Evolutionary conservation across 495 filamentous ascomycete genomes (phyloP), one percentile per base, ranked within the genome.

Genomic region (Penicillium bovifimosum): DNA sequence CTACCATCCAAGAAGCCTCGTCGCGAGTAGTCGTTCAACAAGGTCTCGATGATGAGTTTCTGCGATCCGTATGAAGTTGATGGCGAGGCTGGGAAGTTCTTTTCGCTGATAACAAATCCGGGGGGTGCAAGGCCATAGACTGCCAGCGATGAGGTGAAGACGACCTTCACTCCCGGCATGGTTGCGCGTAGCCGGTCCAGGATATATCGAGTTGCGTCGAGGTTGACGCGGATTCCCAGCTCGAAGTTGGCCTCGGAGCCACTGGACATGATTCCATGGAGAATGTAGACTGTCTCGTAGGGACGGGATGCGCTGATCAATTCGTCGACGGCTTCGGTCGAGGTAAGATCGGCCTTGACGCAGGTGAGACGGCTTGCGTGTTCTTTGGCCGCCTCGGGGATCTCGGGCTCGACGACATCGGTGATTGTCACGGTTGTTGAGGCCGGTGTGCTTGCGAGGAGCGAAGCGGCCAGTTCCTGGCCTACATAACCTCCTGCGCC

Each of bases 231-330:
- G 46, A 88, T 75, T 3, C 86, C 87, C 11, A 88, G 74, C 40
- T 89, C 86, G 59, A 87, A 84, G 64, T 92, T 78, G 20, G 82
- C 82, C 63, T 95, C 89, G 14, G 83, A 76, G 40, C 84, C 86
- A 17, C 82, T 80, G 32, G 85, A 89, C 88, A 92, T 91, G 69
- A 95, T 89, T 41, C 89, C 89, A 68, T 95, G 89, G 58, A 95
- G 82, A 47, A 91, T 64, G 72, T 87, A 91, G 59, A 88, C 75
- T 13, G 82, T 84, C 55, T 80, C 74, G 11, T 85, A 77, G 31
- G 71, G 78, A 13, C 62, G 62, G 28, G 63, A 56, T 16, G 52
- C 44, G 17, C 59, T 64, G 49, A 75, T 67, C 16, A 86, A 61
- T 26, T 86, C 59, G 28, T 82, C 74, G 50, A 83, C 81, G 53